Base-by-base conservation (phyloP, 805 yeast genomes). In the Dipodascus albidus region DNA sequence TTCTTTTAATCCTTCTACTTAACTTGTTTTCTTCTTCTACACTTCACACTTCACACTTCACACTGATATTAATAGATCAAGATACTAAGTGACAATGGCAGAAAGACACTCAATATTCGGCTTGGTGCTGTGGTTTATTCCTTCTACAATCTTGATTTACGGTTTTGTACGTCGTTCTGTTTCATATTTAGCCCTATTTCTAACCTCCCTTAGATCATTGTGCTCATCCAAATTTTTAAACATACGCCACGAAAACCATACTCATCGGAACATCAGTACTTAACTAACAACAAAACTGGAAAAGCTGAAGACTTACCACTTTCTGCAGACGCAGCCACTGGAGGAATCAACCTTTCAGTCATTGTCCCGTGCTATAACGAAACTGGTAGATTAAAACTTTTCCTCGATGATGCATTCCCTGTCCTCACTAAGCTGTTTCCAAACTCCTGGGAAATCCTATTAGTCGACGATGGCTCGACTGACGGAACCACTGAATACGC, bases 301-400 rank as follows among this genome's bases (percentile, higher is more conserved):
- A 6, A n/a, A 20, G 8, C 44, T n/a, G 35, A 27, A 33, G 2
- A 38, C 47, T 3, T 35, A 24, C 21, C 51, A 21, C 17, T n/a
- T 8, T 23, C 19, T 11, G n/a, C 9, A n/a, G 3, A 4, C n/a
- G 19, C 4, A 11, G 4, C 6, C 14, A 4, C 49, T 4, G 49
- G 19, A 17, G 56, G 54, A 60, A 73, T 85, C 22, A 76, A 77
- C 31, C 61, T 91, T 47, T 80, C 93, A 23, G 83, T 93, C 23
- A 89, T 93, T 3, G 79, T 93, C 3, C 99, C 99, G n/a, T 88
- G 96, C 65, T 93, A 78, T 64, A 93, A 93, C 64, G 99, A 93
- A 67, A 82, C 84, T 1, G 67, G 72, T 14, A 75, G 99, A 52
- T 75, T 93, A 56, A 76, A 78, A 31, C 65, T 69, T 42, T 62